A percentile compares a stretch with the other conserved stretches of the same genome.
These are phyloP conservation scores for Phytophthora cryptogea DNA, from an alignment of 352 stramenopile genomes.

Conservation along the genomic window DNA sequence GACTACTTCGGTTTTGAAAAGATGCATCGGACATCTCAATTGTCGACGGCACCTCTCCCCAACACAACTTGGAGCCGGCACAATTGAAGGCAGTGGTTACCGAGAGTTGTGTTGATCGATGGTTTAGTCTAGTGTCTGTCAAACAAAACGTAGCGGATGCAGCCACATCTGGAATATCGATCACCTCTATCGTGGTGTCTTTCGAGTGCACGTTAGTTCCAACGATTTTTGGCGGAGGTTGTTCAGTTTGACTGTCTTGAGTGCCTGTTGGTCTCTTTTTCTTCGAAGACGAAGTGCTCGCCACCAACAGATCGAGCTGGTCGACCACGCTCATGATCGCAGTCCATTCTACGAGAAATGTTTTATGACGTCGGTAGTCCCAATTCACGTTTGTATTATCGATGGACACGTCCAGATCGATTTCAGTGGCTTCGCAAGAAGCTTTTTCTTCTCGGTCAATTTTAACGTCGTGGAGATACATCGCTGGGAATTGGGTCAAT, in stretches of 20 bases:
- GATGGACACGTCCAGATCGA: constrained; percentile 36
- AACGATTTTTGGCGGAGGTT: constrained; percentile 29
- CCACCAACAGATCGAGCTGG: constrained; percentile 43
- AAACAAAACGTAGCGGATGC: constrained; percentile 23
- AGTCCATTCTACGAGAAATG: constrained; percentile 37
- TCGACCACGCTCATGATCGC: constrained; percentile 36
- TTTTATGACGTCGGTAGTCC: constrained; percentile 35
- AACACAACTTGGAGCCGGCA: constrained; percentile 23
- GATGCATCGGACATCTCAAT: constrained; percentile 23
- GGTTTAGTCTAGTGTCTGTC: constrained; percentile 24
- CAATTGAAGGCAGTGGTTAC: constrained; percentile 38
- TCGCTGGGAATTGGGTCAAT: constrained; percentile 14
- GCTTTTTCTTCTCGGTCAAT: constrained; percentile 34
- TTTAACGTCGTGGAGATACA: constrained; percentile 32
- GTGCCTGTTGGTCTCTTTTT: constrained; percentile 6
- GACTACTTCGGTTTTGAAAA: constrained; percentile 31
- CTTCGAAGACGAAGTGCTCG: constrained; percentile 21
- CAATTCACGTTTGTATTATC: constrained; percentile 36
- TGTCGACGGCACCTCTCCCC: constrained; percentile 22
- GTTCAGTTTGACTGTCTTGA: constrained; percentile 1
- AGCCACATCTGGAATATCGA: constrained; percentile 37
- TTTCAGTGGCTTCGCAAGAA: constrained; percentile 26
- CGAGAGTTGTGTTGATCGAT: constrained; percentile 35
- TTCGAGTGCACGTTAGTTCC: constrained; percentile 33
- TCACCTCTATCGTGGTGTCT: constrained; percentile 24